Evolutionary conservation across 2,329 filamentous ascomycete genomes (phyloP), one percentile per base, ranked within the genome.

Genomic region (Colletotrichum echinochloae): DNA sequence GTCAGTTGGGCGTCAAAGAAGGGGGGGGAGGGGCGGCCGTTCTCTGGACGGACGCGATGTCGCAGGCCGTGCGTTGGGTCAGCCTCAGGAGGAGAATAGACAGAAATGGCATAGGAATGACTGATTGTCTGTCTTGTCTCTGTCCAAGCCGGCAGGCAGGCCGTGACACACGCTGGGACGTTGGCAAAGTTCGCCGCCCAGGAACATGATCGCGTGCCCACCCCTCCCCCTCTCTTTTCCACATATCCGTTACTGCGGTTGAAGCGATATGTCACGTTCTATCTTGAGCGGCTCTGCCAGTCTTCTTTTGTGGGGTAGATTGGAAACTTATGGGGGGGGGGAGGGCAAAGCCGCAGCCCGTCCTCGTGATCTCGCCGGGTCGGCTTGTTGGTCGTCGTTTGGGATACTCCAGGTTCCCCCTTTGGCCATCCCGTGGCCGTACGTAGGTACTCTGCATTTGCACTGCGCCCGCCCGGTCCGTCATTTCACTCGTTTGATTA

Each of bases 211-310:
- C 39, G 39, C 39, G 18, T 20, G 18, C 18, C 18, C 39, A 20
- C 3, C 41, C 41, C 8, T 9, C 14, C 18, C 41, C 6, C 37
- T 35, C 49, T 11, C 35, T n/a, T n/a, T 28, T 41, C 35, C 48
- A 39, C 26, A 33, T n/a, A 39, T 35, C 56, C 63, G 30, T 41
- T 49, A 35, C 46, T 48, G 20, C 28, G 63, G 63, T 44, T 39
- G 54, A 49, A 51, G 55, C 66, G 56, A 60, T 55, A 49, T 66
- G 66, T 61, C 62, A 70, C 7, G 51, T 51, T 14, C 28, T 44
- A 44, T 39, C 30, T 26, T 23, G n/a, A 46, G 66, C 65, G 66
- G 66, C 66, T 66, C 49, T 70, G 44, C 41, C 26, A 44, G 30
- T 26, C 12, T n/a, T 39, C 1, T n/a, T 49, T 49, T 62, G 67